Conservation (phyloP, 176 grass and related monocot species). For the Phragmites australis region DNA sequence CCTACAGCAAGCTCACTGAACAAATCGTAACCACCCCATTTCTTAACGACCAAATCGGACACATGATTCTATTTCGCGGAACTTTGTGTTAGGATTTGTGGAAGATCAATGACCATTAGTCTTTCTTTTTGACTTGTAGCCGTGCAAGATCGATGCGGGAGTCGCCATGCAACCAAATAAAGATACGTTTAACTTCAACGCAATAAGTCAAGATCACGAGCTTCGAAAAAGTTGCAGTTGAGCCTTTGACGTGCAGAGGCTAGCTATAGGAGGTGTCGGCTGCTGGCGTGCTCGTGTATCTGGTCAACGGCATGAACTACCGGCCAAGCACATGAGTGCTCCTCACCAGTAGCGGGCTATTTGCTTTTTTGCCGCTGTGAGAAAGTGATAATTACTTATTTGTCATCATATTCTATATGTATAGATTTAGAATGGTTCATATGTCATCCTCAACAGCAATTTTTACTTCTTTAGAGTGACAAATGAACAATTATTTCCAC, state of each 20-base stretch:
- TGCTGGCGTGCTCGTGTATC: too few species aligned
- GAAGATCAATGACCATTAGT: neutral
- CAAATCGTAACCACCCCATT: neutral
- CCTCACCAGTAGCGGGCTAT: too few species aligned
- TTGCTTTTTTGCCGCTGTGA: too few species aligned
- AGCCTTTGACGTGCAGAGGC: neutral
- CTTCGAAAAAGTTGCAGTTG: neutral
- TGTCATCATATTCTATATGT: too few species aligned
- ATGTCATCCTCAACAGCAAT: too few species aligned
- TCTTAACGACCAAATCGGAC: neutral
- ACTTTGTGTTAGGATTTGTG: neutral
- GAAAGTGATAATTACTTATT: too few species aligned
- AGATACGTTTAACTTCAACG: neutral
- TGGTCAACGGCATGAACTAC: too few species aligned
- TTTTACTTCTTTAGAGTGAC: too few species aligned
- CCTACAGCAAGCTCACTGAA: neutral
- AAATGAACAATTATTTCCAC: too few species aligned
- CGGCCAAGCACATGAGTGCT: too few species aligned
- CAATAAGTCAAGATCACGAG: neutral
- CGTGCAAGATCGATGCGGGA: neutral
- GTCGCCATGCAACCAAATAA: constrained; percentile 1
- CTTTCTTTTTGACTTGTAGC: constrained; percentile 16
- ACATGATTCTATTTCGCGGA: neutral
- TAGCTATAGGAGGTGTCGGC: neutral
- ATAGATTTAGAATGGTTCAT: too few species aligned